These are phyloP conservation scores for Rhipidocladum racemiflorum DNA, from an alignment of 176 grass and related monocot genomes.

Conservation along the genomic window DNA sequence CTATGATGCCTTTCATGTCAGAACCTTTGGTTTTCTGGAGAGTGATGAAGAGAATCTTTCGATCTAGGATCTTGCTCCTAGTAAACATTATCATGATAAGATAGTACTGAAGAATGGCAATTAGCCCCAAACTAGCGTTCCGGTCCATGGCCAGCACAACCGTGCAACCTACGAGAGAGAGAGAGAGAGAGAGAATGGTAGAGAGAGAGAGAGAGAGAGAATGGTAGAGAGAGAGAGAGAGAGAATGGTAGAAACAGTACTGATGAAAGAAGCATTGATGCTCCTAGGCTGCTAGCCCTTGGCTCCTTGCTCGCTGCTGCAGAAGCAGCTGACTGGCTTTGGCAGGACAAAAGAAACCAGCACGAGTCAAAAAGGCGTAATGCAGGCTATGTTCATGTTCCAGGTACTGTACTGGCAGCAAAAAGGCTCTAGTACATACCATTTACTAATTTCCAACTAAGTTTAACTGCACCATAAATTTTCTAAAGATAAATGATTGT, in stretches of 20 bases:
- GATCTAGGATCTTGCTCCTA: background rate
- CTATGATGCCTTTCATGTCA: background rate
- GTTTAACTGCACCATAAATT: too few species aligned
- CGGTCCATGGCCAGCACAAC: background rate
- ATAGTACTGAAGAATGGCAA: background rate
- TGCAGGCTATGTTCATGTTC: background rate
- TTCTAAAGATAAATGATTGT: too few species aligned
- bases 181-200: background rate
- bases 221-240: background rate
- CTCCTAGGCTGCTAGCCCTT: too few species aligned
- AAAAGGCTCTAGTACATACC: too few species aligned
- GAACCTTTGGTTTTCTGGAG: background rate
- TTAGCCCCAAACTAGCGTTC: background rate
- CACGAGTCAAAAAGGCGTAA: slow-evolving; percentile 11
- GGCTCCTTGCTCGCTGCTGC: background rate
- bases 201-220: background rate
- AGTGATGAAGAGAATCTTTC: too few species aligned
- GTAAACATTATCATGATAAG: background rate
- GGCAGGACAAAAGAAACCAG: background rate
- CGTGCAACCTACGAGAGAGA: background rate
- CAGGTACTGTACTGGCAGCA: background rate
- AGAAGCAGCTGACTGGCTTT: background rate
- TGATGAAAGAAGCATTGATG: slow-evolving; percentile 18
- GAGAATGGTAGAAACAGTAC: background rate
- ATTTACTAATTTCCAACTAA: too few species aligned